phyloP scores from a whole-genome alignment of 2,329 filamentous ascomycete genomes.

The Thelonectria rubi region DNA sequence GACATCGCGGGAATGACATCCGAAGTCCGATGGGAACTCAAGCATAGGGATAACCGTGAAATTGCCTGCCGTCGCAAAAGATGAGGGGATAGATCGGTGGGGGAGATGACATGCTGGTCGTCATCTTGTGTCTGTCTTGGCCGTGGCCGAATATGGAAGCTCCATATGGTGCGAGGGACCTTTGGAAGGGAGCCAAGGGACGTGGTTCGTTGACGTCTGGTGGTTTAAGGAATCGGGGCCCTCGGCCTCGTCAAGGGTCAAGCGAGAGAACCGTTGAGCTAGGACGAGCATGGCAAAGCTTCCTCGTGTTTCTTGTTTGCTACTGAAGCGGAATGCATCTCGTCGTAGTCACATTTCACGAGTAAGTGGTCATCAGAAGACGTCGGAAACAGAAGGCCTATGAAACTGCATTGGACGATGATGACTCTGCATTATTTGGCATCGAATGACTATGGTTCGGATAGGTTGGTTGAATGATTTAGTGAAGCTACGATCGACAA shows the following conservation, averaged over 20 bases:
- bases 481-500: no score
- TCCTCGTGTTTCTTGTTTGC: background rate
- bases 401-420: no score
- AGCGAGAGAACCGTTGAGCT: background rate
- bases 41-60: background rate
- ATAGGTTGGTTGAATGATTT: no score
- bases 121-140: background rate
- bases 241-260: background rate
- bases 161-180: slow-evolving; percentile 11
- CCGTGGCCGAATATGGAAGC: slow-evolving; percentile 15
- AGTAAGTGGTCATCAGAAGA: background rate
- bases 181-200: slow-evolving; percentile 12
- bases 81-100: background rate
- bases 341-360: background rate
- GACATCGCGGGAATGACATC: slow-evolving; percentile 2
- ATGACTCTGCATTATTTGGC: no score
- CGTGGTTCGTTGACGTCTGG: background rate
- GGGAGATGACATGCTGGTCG: slow-evolving; percentile 2
- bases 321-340: background rate
- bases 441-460: no score
- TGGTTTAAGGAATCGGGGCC: slow-evolving; percentile 10
- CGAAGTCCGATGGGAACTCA: background rate
- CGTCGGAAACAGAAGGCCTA: no score
- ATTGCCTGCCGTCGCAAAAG: background rate
- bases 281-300: background rate